Conservation (phyloP, 169 alveolate genomes). For the Plasmodium relictum region DNA sequence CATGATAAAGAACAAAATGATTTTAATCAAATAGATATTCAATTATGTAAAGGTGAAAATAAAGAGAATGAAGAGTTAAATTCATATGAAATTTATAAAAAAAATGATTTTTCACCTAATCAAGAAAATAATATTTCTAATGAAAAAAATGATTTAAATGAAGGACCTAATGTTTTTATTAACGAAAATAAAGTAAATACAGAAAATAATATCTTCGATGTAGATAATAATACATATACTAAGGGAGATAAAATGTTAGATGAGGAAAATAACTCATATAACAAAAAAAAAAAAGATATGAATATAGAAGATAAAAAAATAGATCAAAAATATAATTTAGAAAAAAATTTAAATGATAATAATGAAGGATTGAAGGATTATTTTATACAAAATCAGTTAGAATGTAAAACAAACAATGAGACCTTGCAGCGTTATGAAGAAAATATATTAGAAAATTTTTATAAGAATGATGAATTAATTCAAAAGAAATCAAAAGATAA, state of each 20-base stretch:
- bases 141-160: neutral
- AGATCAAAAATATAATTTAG: neutral
- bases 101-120: neutral
- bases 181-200: neutral
- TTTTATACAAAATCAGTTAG: neutral
- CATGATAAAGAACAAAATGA: neutral
- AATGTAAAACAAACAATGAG: neutral
- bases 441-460: constrained; percentile 1
- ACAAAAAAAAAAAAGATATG: too few species aligned
- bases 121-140: neutral
- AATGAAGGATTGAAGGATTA: too few species aligned
- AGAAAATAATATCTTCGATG: neutral
- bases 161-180: neutral
- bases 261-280: neutral
- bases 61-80: neutral
- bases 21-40: neutral
- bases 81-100: neutral
- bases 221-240: neutral
- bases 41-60: neutral
- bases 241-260: neutral
- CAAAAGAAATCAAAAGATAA: too few species aligned
- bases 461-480: neutral
- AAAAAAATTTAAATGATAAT: too few species aligned
- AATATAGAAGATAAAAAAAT: too few species aligned
- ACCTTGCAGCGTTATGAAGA: constrained; percentile 52